phyloP scores from a whole-genome alignment of 2,329 filamentous ascomycete genomes.

The Penicillium decumbens region DNA sequence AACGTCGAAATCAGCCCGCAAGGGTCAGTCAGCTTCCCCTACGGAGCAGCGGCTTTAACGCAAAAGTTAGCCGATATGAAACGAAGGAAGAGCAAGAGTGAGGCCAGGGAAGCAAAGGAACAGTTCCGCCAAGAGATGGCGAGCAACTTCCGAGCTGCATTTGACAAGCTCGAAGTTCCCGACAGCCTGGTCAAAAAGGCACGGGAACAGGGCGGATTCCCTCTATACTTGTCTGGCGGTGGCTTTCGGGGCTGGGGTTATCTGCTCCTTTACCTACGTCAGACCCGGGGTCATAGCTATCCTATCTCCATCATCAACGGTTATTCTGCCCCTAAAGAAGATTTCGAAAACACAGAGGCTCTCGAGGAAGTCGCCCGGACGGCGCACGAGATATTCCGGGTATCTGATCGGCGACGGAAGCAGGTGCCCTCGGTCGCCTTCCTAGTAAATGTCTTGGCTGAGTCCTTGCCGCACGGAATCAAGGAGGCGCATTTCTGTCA shows the following conservation, averaged over 20 bases:
- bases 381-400: conserved; percentile 54
- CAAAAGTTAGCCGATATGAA: conserved; percentile 50
- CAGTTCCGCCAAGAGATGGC: conserved; percentile 43
- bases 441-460: conserved; percentile 66
- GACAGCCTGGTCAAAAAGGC: conserved; percentile 46
- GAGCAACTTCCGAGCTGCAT: conserved; percentile 55
- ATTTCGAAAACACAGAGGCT: conserved; percentile 27
- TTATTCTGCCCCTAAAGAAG: conserved; percentile 56
- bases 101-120: conserved; percentile 41
- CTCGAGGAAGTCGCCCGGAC: conserved; percentile 27
- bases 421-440: conserved; percentile 81
- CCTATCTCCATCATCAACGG: conserved; percentile 76
- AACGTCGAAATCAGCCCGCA: conserved; percentile 49
- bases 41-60: conserved; percentile 62
- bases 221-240: conserved; percentile 78
- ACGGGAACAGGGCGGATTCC: conserved; percentile 50
- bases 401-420: conserved; percentile 69
- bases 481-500: conserved; percentile 74
- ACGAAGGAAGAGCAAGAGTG: conserved; percentile 35
- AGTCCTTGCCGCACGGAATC: conserved; percentile 61
- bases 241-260: conserved; percentile 87
- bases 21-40: conserved; percentile 61
- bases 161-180: conserved; percentile 56
- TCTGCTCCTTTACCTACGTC: conserved; percentile 72
- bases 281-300: conserved; percentile 60